phyloP scores from a whole-genome alignment of 75 land plant genomes.

The Adiantum capillusveneris region DNA sequence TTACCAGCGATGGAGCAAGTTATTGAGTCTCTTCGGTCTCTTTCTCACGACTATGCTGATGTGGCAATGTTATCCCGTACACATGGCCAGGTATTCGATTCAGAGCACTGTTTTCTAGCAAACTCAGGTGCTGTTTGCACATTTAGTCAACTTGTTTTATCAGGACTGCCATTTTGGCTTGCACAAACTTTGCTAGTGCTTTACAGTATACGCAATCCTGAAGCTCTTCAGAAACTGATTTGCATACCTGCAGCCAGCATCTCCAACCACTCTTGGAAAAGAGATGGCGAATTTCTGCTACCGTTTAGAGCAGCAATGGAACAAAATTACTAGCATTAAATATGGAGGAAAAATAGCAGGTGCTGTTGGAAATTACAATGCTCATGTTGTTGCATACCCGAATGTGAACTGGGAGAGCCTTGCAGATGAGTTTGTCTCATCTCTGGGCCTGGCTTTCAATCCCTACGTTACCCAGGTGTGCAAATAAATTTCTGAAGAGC shows the following conservation, averaged over 20 bases:
- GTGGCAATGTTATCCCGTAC: slow-evolving; percentile 90
- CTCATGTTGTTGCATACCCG: slow-evolving; percentile 88
- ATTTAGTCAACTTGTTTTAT: too few relatives aligned
- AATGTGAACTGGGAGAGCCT: slow-evolving; percentile 62
- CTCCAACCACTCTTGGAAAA: slow-evolving; percentile 92
- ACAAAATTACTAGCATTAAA: slow-evolving; percentile 36
- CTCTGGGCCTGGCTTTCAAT: slow-evolving; percentile 79
- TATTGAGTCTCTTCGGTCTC: slow-evolving; percentile 39
- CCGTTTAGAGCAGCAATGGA: slow-evolving; percentile 53
- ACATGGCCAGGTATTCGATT: slow-evolving; percentile 78
- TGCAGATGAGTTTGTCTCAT: slow-evolving; percentile 79
- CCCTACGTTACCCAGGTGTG: slow-evolving; percentile 88
- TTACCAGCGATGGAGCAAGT: slow-evolving; percentile 58
- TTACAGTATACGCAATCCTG: too few relatives aligned
- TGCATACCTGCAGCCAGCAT: slow-evolving; percentile 92
- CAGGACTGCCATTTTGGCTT: too few relatives aligned
- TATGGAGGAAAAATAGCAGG: slow-evolving; percentile 89
- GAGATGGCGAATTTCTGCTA: slow-evolving; percentile 86
- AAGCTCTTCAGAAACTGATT: too few relatives aligned
- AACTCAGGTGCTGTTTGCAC: too few relatives aligned
- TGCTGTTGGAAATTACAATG: slow-evolving; percentile 97
- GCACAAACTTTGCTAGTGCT: too few relatives aligned
- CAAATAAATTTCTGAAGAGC: too few relatives aligned
- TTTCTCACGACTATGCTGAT: slow-evolving; percentile 65
- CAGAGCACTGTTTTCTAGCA: too few relatives aligned